Evolutionary conservation across 192 early-diverging fungal genomes (phyloP).

Genomic region (Pilobolus umbonatus): DNA sequence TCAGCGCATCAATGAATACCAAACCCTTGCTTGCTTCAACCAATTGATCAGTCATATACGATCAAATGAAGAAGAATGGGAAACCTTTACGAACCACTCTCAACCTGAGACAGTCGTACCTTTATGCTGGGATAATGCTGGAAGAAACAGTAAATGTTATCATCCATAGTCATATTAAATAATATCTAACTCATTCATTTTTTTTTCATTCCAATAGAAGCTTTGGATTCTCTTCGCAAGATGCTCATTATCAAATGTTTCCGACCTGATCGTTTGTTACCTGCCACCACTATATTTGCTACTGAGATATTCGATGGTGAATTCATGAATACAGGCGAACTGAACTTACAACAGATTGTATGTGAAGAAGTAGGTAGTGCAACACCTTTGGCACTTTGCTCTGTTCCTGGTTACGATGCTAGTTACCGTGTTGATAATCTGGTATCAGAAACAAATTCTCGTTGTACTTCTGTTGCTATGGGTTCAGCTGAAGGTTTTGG

Average conservation of each 20-base stretch:
- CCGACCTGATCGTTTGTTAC: conserved; percentile 84
- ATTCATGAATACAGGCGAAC: conserved; percentile 54
- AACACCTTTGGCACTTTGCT: conserved; percentile 91
- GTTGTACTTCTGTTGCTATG: conserved; percentile 88
- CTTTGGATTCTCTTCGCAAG: conserved; percentile 65
- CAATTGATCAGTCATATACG: conserved; percentile 35
- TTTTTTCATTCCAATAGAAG: conserved; percentile 16
- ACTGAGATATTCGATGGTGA: conserved; percentile 61
- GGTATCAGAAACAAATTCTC: conserved; percentile 56
- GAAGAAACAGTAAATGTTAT: conserved; percentile 24
- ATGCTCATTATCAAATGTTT: conserved; percentile 80
- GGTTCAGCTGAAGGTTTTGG: conserved; percentile 92
- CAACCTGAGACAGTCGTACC: conserved; percentile 48
- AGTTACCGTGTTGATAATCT: conserved; percentile 91
- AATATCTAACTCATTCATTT: background rate
- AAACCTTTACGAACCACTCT: conserved; percentile 39
- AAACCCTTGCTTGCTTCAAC: conserved; percentile 38
- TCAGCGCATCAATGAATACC: conserved; percentile 40
- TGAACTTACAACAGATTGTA: conserved; percentile 68
- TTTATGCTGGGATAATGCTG: conserved; percentile 43
- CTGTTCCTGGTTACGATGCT: conserved; percentile 93
- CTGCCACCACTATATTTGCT: conserved; percentile 66
- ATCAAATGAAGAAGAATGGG: conserved; percentile 42
- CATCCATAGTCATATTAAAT: background rate
- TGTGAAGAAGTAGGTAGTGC: conserved; percentile 60